A percentile compares a stretch with the other conserved stretches of the same genome.
Conservation (phyloP, 2,329 filamentous ascomycete genomes). For the Pezicula neosporulosa region DNA sequence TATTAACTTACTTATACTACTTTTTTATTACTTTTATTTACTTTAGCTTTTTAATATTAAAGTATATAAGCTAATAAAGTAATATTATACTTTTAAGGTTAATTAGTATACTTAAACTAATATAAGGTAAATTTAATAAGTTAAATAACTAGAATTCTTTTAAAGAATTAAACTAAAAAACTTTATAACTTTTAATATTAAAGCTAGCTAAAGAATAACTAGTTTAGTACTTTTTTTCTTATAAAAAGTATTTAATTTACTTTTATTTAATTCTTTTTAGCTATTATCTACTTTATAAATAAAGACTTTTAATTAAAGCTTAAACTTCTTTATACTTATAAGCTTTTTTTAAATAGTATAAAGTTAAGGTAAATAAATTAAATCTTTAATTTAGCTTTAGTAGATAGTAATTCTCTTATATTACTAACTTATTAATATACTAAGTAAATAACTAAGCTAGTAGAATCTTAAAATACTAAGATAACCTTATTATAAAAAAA, state of each 20-base stretch:
- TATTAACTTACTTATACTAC: neutral
- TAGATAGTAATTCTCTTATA: neutral
- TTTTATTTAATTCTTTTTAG: neutral
- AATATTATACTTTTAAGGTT: no score
- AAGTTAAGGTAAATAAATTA: neutral
- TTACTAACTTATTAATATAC: neutral
- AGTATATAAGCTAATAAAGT: no score
- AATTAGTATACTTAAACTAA: no score
- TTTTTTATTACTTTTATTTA: no score
- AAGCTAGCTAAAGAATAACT: neutral
- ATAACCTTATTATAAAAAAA: neutral
- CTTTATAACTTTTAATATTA: no score
- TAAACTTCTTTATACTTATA: neutral
- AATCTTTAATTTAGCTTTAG: neutral
- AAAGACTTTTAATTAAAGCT: neutral
- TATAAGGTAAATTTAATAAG: no score
- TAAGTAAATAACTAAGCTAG: neutral
- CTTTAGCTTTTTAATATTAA: no score
- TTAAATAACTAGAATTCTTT: no score
- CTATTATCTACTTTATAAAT: neutral
- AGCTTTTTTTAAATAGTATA: slow-evolving; percentile 1
- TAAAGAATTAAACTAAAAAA: no score
- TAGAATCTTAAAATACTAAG: slow-evolving; percentile 1
- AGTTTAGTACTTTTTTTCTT: neutral
- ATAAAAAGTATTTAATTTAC: neutral